These are phyloP conservation scores for Arxiozyma slooffiae DNA, from an alignment of 1,139 yeast species.

Conservation along the genomic window DNA sequence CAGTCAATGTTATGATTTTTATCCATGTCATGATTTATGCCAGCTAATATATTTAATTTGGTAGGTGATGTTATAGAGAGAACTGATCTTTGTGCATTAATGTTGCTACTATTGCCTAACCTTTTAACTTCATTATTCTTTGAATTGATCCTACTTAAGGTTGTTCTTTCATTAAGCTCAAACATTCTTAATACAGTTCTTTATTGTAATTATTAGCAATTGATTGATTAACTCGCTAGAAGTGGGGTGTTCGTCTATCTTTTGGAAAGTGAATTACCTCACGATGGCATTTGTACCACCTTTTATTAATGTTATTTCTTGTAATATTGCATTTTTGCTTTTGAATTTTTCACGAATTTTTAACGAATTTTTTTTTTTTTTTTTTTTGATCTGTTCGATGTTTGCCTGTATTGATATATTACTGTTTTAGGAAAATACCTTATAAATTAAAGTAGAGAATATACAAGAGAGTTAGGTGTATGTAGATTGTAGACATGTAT, in stretches of 20 bases:
- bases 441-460: neutral
- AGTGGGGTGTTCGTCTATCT: neutral
- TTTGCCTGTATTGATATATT: conserved; percentile 3
- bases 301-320: neutral
- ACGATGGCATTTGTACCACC: neutral
- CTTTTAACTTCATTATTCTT: neutral
- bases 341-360: neutral
- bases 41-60: conserved; percentile 37
- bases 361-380: too few species aligned
- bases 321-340: neutral
- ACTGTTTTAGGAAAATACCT: conserved; percentile 1
- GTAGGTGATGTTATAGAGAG: conserved; percentile 38
- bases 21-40: neutral
- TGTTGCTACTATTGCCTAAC: neutral
- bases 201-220: neutral
- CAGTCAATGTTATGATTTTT: conserved; percentile 13
- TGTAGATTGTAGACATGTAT: neutral
- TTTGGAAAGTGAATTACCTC: too few species aligned
- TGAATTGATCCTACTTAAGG: neutral
- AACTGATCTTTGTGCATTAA: conserved; percentile 24
- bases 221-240: neutral
- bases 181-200: conserved; percentile 2
- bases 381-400: neutral
- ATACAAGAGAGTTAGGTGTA: neutral
- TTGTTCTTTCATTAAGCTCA: conserved; percentile 7